Percentiles rank a stretch among this genome's conserved stretches.
Evolutionary conservation across 495 filamentous ascomycete genomes (phyloP).

Genomic region (Haplographium delicatum): DNA sequence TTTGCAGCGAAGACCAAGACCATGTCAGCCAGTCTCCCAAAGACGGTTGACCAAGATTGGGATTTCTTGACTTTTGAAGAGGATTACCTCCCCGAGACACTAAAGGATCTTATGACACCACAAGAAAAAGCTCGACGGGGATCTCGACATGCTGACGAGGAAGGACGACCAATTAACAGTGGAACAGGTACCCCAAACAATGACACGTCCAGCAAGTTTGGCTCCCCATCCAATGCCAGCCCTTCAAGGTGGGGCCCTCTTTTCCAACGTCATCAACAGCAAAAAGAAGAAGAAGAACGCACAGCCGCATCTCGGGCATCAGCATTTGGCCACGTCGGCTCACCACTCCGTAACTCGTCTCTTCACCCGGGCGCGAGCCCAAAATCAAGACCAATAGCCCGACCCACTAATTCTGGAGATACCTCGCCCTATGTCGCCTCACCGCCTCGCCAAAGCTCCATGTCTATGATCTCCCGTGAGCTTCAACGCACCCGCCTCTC

Average conservation of each 20-base stretch:
- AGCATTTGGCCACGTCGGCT: slow-evolving; percentile 83
- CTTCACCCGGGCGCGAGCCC: slow-evolving; percentile 57
- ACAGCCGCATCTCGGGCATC: slow-evolving; percentile 41
- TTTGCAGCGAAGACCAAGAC: slow-evolving; percentile 66
- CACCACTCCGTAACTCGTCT: slow-evolving; percentile 84
- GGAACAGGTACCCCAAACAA: slow-evolving; percentile 38
- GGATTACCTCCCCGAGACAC: slow-evolving; percentile 78
- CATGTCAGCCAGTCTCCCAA: slow-evolving; percentile 75
- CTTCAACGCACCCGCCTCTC: slow-evolving; percentile 50
- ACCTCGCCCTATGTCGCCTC: slow-evolving; percentile 59
- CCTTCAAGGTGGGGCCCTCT: slow-evolving; percentile 83
- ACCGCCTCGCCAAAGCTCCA: slow-evolving; percentile 52
- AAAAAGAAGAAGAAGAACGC: slow-evolving; percentile 57
- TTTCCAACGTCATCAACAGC: slow-evolving; percentile 70
- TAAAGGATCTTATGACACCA: slow-evolving; percentile 88
- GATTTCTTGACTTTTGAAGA: slow-evolving; percentile 90
- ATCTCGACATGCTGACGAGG: slow-evolving; percentile 65
- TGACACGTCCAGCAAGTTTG: slow-evolving; percentile 61
- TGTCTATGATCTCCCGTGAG: slow-evolving; percentile 69
- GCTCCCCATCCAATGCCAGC: slow-evolving; percentile 73
- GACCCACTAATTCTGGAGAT: slow-evolving; percentile 42
- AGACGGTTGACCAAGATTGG: slow-evolving; percentile 64
- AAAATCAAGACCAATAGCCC: slow-evolving; percentile 32
- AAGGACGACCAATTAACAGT: slow-evolving; percentile 44
- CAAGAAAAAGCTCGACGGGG: slow-evolving; percentile 81